Conservation (phyloP, 2,329 filamentous ascomycete genomes). For the Plenodomus tracheiphilus region DNA sequence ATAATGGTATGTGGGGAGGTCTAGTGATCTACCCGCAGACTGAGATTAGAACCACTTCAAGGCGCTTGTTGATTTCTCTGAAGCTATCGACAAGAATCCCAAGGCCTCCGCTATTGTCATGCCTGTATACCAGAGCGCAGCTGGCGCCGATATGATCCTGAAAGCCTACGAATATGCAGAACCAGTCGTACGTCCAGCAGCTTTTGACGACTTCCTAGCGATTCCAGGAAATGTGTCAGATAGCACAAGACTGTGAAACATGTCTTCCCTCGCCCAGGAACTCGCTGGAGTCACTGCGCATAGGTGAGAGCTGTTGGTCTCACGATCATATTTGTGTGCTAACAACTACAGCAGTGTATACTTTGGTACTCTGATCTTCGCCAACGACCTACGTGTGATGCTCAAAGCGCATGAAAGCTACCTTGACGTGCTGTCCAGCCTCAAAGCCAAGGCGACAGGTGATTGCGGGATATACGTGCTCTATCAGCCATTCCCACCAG, state of each 20-base stretch:
- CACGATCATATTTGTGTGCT: neutral
- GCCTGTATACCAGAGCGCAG: conserved; percentile 18
- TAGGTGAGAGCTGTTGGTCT: conserved; percentile 3
- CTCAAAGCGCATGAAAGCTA: conserved; percentile 47
- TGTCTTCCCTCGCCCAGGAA: conserved; percentile 27
- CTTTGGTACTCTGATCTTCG: conserved; percentile 33
- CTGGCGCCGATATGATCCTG: conserved; percentile 15
- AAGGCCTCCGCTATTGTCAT: conserved; percentile 26
- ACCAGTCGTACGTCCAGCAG: conserved; percentile 16
- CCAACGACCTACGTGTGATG: conserved; percentile 43
- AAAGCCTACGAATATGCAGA: conserved; percentile 30
- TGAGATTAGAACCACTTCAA: conserved; percentile 22
- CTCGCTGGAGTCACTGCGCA: conserved; percentile 16
- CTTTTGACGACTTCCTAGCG: conserved; percentile 26
- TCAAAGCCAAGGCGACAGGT: conserved; percentile 31
- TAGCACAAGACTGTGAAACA: conserved; percentile 25
- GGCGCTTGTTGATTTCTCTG: conserved; percentile 24
- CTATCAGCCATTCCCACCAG: conserved; percentile 47
- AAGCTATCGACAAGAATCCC: conserved; percentile 18
- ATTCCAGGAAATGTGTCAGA: conserved; percentile 30
- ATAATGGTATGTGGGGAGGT: conserved; percentile 41
- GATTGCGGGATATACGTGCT: conserved; percentile 40
- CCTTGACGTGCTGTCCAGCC: conserved; percentile 41
- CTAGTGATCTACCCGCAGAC: conserved; percentile 27
- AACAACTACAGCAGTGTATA: no score